A percentile compares a stretch with the other conserved stretches of the same genome.
Conservation (phyloP, 106 monocot species). For the Acorus gramineus region DNA sequence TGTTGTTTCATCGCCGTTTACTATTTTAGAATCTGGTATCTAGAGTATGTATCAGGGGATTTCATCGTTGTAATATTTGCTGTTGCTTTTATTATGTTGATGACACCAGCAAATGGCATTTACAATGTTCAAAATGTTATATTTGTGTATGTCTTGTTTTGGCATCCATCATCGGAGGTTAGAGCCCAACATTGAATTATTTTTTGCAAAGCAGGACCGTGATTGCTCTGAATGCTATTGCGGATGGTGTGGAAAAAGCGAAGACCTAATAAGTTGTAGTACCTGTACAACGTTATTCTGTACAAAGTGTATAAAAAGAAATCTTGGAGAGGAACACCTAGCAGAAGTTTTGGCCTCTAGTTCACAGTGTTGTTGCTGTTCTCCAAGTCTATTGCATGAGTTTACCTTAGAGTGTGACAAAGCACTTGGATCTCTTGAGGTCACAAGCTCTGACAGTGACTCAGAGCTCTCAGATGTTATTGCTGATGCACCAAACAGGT, state of each 20-base stretch:
- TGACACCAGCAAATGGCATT: too few species aligned
- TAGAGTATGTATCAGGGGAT: too few species aligned
- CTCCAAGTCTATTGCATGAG: conserved; percentile 39
- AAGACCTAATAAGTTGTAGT: conserved; percentile 46
- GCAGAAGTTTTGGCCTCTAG: conserved; percentile 28
- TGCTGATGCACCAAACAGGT: conserved; percentile 31
- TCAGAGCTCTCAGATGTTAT: conserved; percentile 41
- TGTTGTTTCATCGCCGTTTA: too few species aligned
- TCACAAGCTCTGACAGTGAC: conserved; percentile 45
- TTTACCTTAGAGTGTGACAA: conserved; percentile 49
- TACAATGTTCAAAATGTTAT: too few species aligned
- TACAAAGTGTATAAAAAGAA: conserved; percentile 56
- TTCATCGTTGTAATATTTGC: too few species aligned
- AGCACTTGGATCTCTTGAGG: conserved; percentile 19
- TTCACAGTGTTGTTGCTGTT: conserved; percentile 86
- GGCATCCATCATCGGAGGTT: too few species aligned
- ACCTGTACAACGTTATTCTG: conserved; percentile 69
- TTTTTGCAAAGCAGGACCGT: conserved; percentile 28
- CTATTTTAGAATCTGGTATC: too few species aligned
- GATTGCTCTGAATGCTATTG: conserved; percentile 31
- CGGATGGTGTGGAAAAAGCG: conserved; percentile 62
- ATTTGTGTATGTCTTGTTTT: too few species aligned
- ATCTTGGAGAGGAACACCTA: conserved; percentile 58
- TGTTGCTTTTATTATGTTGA: too few species aligned
- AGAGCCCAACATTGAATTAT: not conserved